Base-by-base conservation (phyloP, 2,329 filamentous ascomycete species). In the Calycina marina region DNA sequence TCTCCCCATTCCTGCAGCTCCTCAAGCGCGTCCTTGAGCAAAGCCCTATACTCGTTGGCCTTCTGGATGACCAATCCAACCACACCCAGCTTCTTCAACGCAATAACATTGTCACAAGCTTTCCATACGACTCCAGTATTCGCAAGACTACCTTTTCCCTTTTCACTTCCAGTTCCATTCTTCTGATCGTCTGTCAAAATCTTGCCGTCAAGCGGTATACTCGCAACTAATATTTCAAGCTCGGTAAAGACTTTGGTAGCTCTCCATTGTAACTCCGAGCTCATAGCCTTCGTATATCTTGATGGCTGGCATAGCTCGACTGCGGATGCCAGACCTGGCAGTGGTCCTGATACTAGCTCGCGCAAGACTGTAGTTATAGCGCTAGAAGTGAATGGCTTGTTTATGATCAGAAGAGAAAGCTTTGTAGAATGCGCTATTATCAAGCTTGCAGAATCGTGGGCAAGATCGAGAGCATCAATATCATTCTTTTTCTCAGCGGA, bases 1-100 rank as follows among this genome's bases (percentile, higher is more conserved):
- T 84, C 79, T 13, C 77, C 73, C 84, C 86, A 94, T 45, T 88
- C 83, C 51, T 84, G 82, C 42, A 94, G 55, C 57, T 94, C 88
- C 40, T 81, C 72, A 44, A 92, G 69, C 0, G 84, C 79, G 58
- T 94, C 88, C 45, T 81, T 71, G 14, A 94, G 60, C 2, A 79
- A 70, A 35, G 81, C 81, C 25, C 73, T 63, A 56, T 77, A 82
- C 51, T 85, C 67, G 44, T 82, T 72, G 2, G 77, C 77, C 50
- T 78, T 85, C 43, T 67, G 63, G 0, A 79, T 65, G 28, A 88
- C 65, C 36, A 85, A 61, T 0, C 77, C 81, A 0, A 68, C 69
- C 4, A 92, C 67, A 0, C 84, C 85, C 14, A 73, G 57, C 4
- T 62, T 63, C 30, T 74, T 69, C 24, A 93, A 57, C 6, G 63